These are phyloP conservation scores for Biscutella laevigata DNA, from an alignment of 441 rosid genomes.

Conservation along the genomic window DNA sequence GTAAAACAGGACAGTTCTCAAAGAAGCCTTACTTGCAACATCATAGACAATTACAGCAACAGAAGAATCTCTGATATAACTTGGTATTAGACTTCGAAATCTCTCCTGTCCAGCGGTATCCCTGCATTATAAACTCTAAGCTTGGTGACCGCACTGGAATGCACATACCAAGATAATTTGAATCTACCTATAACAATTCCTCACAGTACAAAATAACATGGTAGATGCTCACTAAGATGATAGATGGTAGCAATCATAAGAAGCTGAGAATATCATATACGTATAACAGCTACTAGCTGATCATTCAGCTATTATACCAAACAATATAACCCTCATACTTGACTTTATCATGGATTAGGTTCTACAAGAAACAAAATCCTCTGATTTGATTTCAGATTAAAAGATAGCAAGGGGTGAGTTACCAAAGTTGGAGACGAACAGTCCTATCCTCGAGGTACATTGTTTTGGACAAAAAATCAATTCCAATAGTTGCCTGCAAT, in stretches of 20 bases:
- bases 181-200: neutral
- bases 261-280: neutral
- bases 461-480: conserved; percentile 64
- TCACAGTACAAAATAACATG: neutral
- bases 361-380: neutral
- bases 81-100: conserved; percentile 77
- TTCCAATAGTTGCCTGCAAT: conserved; percentile 60
- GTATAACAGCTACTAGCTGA: neutral
- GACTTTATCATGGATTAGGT: neutral
- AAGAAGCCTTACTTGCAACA: conserved; percentile 56
- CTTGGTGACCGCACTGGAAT: neutral
- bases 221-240: neutral
- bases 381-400: neutral
- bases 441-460: conserved; percentile 70
- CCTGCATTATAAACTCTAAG: conserved; percentile 31
- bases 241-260: too few species aligned
- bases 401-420: neutral
- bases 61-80: conserved; percentile 82
- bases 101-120: conserved; percentile 94
- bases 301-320: neutral
- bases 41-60: conserved; percentile 79
- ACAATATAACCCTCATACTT: neutral
- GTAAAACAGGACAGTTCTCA: neutral
- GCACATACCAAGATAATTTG: neutral
- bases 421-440: conserved; percentile 65